Evolutionary conservation across 2,329 filamentous ascomycete genomes (phyloP), one percentile per base, ranked within the genome.

Genomic region (Penicillium sp.): DNA sequence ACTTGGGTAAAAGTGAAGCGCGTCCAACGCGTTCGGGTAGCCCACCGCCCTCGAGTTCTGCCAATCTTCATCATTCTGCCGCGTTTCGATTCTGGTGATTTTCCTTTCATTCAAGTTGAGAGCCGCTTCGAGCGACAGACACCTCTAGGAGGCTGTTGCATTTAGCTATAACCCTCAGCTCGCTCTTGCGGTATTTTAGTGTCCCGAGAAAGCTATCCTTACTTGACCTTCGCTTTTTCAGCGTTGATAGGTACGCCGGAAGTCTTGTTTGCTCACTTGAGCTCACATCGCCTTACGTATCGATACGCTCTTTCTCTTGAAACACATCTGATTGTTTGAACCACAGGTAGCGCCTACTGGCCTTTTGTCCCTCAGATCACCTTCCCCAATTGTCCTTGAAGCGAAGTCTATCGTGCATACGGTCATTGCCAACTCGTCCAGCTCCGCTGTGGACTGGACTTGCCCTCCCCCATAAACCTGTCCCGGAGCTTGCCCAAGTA

Each of bases 1-100:
- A 58, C 30, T 65, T 58, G 37, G 63, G 65, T 67, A 65, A 60
- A 63, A 69, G 65, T 69, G 59, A 57, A 38, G 63, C 67, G 65
- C 66, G 66, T 68, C 45, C 40, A 55, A 66, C 68, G 68, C 68
- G 68, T 68, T 56, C 28, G 14, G n/a, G 22, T 5, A 0, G 10
- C 11, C 58, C 54, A 68, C 68, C 68, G 65, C 66, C 63, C n/a
- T 30, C 1, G 4, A 1, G 16, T 46, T 56, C 48, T 57, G 45
- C 65, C 65, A 60, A 59, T 61, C 25, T n/a, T 42, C 62, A 42
- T 38, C 16, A 55, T 65, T 62, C 57, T 66, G 64, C 62, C 62
- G 61, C 62, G 59, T 62, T 61, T 62, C 53, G 42, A 56, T 52
- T 48, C 38, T 55, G 43, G 56, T 28, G 51, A 58, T 59, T 66